phyloP scores from a whole-genome alignment of 2,329 filamentous ascomycete genomes.

The Hypoxylon sp. region DNA sequence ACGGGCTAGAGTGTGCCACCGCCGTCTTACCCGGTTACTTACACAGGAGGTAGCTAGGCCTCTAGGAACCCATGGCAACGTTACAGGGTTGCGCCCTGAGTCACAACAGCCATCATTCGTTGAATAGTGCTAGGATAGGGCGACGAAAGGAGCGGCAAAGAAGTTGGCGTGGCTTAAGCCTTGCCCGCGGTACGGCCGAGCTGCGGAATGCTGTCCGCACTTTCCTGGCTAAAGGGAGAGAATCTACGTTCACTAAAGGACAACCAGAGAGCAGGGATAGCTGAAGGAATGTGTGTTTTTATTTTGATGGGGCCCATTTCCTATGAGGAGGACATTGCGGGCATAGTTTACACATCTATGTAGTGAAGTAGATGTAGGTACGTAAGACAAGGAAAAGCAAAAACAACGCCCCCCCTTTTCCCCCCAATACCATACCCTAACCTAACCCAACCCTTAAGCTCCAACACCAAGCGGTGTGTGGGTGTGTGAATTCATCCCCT shows the following conservation, averaged over 20 bases:
- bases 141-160: neutral
- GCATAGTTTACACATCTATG: neutral
- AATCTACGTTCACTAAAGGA: neutral
- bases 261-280: neutral
- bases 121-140: neutral
- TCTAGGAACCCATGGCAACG: neutral
- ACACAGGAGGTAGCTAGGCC: neutral
- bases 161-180: neutral
- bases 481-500: neutral
- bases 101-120: neutral
- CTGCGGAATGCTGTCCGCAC: neutral
- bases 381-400: neutral
- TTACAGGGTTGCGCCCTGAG: neutral
- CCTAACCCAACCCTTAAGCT: neutral
- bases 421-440: neutral
- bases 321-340: neutral
- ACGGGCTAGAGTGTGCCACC: neutral
- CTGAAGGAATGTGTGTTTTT: neutral
- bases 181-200: neutral
- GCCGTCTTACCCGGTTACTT: neutral
- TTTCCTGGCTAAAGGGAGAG: neutral
- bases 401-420: neutral
- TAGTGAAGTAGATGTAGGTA: neutral
- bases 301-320: neutral
- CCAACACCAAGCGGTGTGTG: neutral